Evolutionary conservation across 148 eudicot genomes (phyloP), one percentile per base, ranked within the genome.

Genomic region (Arbutus unedo): DNA sequence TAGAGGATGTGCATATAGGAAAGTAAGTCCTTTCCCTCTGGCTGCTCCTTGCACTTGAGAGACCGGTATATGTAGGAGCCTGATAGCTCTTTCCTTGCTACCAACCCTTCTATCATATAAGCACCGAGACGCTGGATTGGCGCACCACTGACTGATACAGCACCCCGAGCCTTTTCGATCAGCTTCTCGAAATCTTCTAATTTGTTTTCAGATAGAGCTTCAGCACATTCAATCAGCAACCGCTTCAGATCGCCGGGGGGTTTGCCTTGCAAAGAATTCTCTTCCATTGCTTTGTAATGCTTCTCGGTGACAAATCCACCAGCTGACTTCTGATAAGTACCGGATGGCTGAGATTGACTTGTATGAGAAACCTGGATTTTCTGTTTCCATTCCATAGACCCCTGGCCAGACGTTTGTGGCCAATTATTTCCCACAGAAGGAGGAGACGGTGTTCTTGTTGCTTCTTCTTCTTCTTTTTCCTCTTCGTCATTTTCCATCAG

Each of bases 101-200:
- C 89, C 74, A 95, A 86, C 55, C 98, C 93, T 86, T 95, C 98
- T 10, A 95, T 83, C 93, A 95, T 89, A 87, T 95, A 95, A 8
- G 98, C 98, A 23, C 98, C 98, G 2, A 95, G 95, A 57, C 98
- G 96, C 87, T 95, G 98, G 51, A 95, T 88, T 9, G 98, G 98
- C 25, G 91, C 96, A 6, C 98, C 98, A 1, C 85, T 85, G 31
- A 95, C 88, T 0, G 98, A 95, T 76, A 95, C 98, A 53, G 79
- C 82, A 8, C 70, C 73, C 53, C 92, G 86, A 48, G 96, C 93
- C 4, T 57, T 82, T 62, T 87, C 89, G 2, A 87, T 90, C 81
- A 93, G 82, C 56, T 60, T 84, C 21, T 95, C 94, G 54, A 95
- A 95, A 71, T 92, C 96, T 0, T 87, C 87, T 8, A 88, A n/a